These are phyloP conservation scores for Phytomonas francai DNA, from an alignment of 208 protist species.

Conservation along the genomic window DNA sequence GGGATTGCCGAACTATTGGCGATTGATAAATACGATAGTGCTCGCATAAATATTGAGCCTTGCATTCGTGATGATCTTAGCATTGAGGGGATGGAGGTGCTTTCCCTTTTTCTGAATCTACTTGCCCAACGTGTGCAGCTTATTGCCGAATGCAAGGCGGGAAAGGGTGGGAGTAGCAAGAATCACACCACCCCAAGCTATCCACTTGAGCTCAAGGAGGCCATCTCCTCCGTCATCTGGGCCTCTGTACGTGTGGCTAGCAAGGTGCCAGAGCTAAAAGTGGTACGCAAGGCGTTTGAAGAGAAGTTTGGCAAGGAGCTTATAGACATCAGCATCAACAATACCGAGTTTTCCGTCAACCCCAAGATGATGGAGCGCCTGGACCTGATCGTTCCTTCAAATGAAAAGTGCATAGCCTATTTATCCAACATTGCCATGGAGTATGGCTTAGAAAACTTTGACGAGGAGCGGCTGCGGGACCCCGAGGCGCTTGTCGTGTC, in stretches of 20 bases:
- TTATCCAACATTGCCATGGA: constrained; percentile 72
- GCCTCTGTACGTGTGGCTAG: constrained; percentile 59
- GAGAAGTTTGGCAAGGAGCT: constrained; percentile 82
- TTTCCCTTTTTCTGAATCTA: constrained; percentile 80
- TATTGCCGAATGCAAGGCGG: constrained; percentile 63
- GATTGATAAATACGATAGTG: constrained; percentile 86
- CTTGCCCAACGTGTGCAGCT: constrained; percentile 75
- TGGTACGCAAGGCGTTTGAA: constrained; percentile 68
- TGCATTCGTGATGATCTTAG: constrained; percentile 83
- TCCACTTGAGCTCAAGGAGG: constrained; percentile 76
- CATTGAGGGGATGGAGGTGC: constrained; percentile 82
- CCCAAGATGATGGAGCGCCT: constrained; percentile 80
- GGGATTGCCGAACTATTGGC: constrained; percentile 79
- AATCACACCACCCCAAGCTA: constrained; percentile 45
- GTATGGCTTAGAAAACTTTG: constrained; percentile 68
- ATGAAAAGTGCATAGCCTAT: constrained; percentile 80
- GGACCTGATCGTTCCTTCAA: constrained; percentile 56
- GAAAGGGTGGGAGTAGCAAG: constrained; percentile 34
- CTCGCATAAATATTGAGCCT: constrained; percentile 82
- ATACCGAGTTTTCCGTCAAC: constrained; percentile 86
- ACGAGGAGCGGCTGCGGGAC: constrained; percentile 59
- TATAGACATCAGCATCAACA: constrained; percentile 67
- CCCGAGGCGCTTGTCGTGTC: constrained; percentile 55
- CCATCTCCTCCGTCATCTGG: constrained; percentile 82
- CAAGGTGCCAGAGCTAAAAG: constrained; percentile 59